Evolutionary conservation across 192 early-diverging fungal species (phyloP).

Genomic region (Gamsiella multidivaricata): DNA sequence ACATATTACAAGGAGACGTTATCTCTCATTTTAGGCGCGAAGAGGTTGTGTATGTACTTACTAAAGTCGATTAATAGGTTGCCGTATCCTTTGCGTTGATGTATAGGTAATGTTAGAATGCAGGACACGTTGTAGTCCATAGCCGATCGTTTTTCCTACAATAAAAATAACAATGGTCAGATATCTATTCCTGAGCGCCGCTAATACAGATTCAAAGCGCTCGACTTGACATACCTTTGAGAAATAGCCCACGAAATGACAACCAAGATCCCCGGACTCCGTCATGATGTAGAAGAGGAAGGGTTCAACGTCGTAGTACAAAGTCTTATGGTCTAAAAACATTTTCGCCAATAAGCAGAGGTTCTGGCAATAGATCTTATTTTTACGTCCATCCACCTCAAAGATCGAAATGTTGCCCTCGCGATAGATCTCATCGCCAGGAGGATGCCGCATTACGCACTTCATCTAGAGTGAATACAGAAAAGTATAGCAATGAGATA

Average conservation of each 20-base stretch:
- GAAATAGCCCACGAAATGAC: slow-evolving; percentile 97
- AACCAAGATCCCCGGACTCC: slow-evolving; percentile 77
- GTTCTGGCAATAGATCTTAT: slow-evolving; percentile 99
- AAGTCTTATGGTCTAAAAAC: slow-evolving; percentile 97
- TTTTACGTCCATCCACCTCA: slow-evolving; percentile 96
- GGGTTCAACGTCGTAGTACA: slow-evolving; percentile 98
- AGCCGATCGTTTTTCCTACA: slow-evolving; percentile 84
- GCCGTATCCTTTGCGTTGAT: slow-evolving; percentile 93
- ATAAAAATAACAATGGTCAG: neutral
- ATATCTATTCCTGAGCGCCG: no score
- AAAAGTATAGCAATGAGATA: neutral
- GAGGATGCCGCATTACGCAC: slow-evolving; percentile 83
- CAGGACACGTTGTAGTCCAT: slow-evolving; percentile 94
- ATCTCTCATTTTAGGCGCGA: neutral
- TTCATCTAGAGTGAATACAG: slow-evolving; percentile 60
- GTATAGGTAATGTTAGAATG: slow-evolving; percentile 88
- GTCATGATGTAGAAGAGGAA: slow-evolving; percentile 97
- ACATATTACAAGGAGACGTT: neutral
- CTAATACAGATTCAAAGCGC: neutral
- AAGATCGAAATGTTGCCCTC: slow-evolving; percentile 90
- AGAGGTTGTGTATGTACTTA: slow-evolving; percentile 42
- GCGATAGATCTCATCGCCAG: slow-evolving; percentile 97
- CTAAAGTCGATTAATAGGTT: slow-evolving; percentile 93
- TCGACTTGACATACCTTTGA: slow-evolving; percentile 73
- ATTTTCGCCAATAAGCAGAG: slow-evolving; percentile 95